These are phyloP conservation scores for Ampelomyces quisqualis DNA, from an alignment of 2,329 filamentous ascomycete species.

Conservation along the genomic window DNA sequence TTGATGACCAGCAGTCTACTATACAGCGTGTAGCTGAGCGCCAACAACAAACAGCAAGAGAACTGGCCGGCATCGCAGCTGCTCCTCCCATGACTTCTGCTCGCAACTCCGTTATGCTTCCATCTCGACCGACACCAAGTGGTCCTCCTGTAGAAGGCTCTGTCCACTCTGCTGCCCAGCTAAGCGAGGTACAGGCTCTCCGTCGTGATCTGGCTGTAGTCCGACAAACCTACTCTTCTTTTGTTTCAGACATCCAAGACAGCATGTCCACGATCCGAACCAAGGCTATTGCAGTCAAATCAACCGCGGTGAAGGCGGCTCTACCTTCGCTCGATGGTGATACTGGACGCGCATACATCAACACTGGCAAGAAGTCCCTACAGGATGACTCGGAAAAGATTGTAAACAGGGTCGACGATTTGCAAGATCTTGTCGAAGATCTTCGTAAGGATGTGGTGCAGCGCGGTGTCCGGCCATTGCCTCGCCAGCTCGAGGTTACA, in stretches of 20 bases:
- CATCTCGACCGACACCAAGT: conserved; percentile 30
- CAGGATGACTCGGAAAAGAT: conserved; percentile 85
- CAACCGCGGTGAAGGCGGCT: conserved; percentile 67
- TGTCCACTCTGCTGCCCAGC: conserved; percentile 57
- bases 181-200: conserved; percentile 77
- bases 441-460: conserved; percentile 94
- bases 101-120: conserved; percentile 38
- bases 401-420: conserved; percentile 87
- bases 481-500: conserved; percentile 84
- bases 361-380: conserved; percentile 81
- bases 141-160: conserved; percentile 24
- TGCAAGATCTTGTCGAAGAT: conserved; percentile 97
- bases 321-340: conserved; percentile 73
- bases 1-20: conserved; percentile 79
- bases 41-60: conserved; percentile 85
- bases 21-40: conserved; percentile 86
- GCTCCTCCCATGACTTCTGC: conserved; percentile 42
- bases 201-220: conserved; percentile 87
- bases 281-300: conserved; percentile 81
- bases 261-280: conserved; percentile 81
- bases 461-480: conserved; percentile 86
- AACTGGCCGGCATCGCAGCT: conserved; percentile 69
- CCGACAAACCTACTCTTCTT: conserved; percentile 88
- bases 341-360: conserved; percentile 82
- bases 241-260: conserved; percentile 81